These are phyloP conservation scores for Capillidium rhysosporum DNA, from an alignment of 371 early-diverging fungal species.

Conservation along the genomic window DNA sequence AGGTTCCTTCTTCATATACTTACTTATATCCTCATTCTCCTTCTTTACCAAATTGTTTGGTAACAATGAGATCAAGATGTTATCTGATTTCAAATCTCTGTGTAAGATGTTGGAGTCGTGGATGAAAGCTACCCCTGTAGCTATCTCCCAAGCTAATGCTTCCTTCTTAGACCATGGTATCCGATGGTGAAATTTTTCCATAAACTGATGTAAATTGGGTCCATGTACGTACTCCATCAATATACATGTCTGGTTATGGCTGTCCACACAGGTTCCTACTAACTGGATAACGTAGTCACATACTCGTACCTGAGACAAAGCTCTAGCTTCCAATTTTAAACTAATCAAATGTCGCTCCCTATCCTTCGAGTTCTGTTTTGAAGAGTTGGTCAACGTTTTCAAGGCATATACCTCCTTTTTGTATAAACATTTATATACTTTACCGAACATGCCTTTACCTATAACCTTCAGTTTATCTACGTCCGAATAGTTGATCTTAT, in stretches of 20 bases:
- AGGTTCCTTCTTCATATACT: conserved; percentile 17
- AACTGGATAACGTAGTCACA: conserved; percentile 1
- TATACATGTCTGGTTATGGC: background rate
- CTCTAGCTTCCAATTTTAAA: background rate
- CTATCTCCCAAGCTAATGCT: background rate
- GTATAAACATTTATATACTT: background rate
- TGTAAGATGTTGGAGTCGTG: conserved; percentile 84
- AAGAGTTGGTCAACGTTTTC: background rate
- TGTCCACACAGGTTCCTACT: background rate
- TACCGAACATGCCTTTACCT: conserved; percentile 1
- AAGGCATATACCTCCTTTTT: background rate
- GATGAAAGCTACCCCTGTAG: conserved; percentile 14
- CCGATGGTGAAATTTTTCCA: background rate
- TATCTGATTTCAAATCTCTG: conserved; percentile 94
- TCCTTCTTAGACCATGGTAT: background rate
- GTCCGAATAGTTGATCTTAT: background rate
- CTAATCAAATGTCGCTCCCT: background rate
- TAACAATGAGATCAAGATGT: conserved; percentile 40
- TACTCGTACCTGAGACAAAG: background rate
- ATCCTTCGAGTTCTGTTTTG: too few relatives aligned
- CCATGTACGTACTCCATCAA: conserved; percentile 3
- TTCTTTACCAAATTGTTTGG: conserved; percentile 18
- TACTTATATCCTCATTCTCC: conserved; percentile 77
- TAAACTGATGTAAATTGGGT: background rate
- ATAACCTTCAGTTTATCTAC: background rate